Percentiles rank a stretch among this genome's conserved stretches.
Conservation (phyloP, 768 basidiomycete species). For the Punctularia strigosozonata region DNA sequence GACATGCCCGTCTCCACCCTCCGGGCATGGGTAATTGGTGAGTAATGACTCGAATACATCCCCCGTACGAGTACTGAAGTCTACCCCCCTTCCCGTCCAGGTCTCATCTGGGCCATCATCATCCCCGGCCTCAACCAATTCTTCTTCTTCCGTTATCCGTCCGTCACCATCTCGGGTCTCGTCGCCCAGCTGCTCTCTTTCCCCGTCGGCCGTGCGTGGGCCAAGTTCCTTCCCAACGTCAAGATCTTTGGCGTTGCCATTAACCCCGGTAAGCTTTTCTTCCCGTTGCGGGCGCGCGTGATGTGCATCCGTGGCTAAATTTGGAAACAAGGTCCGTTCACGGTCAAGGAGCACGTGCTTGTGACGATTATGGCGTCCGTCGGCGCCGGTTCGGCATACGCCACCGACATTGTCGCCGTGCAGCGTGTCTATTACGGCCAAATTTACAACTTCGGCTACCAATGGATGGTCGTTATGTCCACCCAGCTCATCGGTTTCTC, state of each 20-base stretch:
- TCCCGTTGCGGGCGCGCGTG: too few species aligned
- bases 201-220: slow-evolving; percentile 52
- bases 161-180: slow-evolving; percentile 48
- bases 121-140: slow-evolving; percentile 61
- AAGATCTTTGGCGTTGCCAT: slow-evolving; percentile 47
- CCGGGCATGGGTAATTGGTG: slow-evolving; percentile 15
- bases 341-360: slow-evolving; percentile 41
- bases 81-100: slow-evolving; percentile 36
- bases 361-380: slow-evolving; percentile 34
- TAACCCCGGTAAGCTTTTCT: too few species aligned
- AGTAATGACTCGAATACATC: background rate
- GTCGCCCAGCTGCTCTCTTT: slow-evolving; percentile 64
- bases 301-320: too few species aligned
- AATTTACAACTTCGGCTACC: slow-evolving; percentile 43
- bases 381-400: slow-evolving; percentile 28
- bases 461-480: slow-evolving; percentile 71
- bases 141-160: slow-evolving; percentile 68
- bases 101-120: slow-evolving; percentile 39
- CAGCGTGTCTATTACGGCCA: slow-evolving; percentile 61
- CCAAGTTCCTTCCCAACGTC: slow-evolving; percentile 38
- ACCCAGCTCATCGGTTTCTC: slow-evolving; percentile 77
- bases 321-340: slow-evolving; percentile 72
- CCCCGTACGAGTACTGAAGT: slow-evolving; percentile 13
- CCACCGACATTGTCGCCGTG: slow-evolving; percentile 64
- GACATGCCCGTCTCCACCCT: slow-evolving; percentile 41